Conservation (phyloP, 306 rosid genomes). For the Morella rubra region DNA sequence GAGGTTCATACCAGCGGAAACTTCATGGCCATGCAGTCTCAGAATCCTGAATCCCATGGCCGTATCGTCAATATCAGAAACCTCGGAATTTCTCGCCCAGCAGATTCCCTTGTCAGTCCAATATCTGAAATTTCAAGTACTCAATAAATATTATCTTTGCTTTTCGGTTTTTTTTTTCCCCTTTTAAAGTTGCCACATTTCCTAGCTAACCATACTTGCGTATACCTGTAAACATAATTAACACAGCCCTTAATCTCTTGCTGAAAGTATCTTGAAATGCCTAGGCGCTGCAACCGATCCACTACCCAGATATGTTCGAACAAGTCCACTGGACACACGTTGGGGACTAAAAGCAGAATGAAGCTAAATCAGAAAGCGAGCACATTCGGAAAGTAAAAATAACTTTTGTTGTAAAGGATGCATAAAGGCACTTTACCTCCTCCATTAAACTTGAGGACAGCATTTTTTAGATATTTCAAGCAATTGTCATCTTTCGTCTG, state of each 20-base stretch:
- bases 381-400: background rate
- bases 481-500: constrained; percentile 69
- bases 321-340: constrained; percentile 79
- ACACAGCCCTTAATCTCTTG: constrained; percentile 61
- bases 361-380: background rate
- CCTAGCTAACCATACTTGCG: background rate
- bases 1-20: constrained; percentile 54
- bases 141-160: background rate
- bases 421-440: constrained; percentile 56
- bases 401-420: background rate
- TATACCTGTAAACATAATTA: constrained; percentile 61
- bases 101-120: constrained; percentile 82
- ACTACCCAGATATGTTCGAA: constrained; percentile 83
- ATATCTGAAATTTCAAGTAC: constrained; percentile 34
- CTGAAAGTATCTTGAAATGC: constrained; percentile 66
- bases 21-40: constrained; percentile 60
- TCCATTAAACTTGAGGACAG: constrained; percentile 64
- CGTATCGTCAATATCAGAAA: constrained; percentile 80
- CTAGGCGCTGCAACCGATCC: constrained; percentile 83
- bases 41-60: constrained; percentile 85
- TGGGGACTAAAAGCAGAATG: constrained; percentile 55
- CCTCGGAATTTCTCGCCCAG: constrained; percentile 78
- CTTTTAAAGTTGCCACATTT: too few relatives aligned
- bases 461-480: constrained; percentile 55
- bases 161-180: too few relatives aligned